A percentile compares a stretch with the other conserved stretches of the same genome.
phyloP scores from a whole-genome alignment of 805 yeast genomes.

The Candida loeiensis region DNA sequence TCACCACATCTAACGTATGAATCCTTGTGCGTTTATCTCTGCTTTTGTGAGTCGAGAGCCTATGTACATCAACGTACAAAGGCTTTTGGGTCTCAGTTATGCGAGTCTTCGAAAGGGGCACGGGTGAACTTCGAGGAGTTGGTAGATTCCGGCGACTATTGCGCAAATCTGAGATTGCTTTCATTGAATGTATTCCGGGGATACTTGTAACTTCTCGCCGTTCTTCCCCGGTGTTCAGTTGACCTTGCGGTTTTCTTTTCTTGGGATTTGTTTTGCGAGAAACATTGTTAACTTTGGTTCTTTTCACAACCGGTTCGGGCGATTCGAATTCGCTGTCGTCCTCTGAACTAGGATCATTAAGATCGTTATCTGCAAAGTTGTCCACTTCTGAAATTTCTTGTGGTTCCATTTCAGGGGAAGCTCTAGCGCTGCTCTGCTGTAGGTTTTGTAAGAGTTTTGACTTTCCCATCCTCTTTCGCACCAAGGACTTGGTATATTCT shows the following conservation, averaged over 20 bases:
- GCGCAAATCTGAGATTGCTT: neutral
- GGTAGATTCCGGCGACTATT: neutral
- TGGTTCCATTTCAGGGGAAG: neutral
- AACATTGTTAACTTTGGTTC: neutral
- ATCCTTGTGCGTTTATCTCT: slow-evolving; percentile 25
- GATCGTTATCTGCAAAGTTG: neutral
- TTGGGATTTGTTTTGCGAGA: neutral
- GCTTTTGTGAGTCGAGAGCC: slow-evolving; percentile 20
- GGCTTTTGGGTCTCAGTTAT: slow-evolving; percentile 26
- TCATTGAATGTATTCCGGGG: neutral
- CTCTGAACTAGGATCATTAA: neutral
- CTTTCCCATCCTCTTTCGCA: slow-evolving; percentile 5
- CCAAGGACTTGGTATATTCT: slow-evolving; percentile 10
- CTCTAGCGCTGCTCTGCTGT: neutral
- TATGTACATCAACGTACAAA: slow-evolving; percentile 25
- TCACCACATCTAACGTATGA: slow-evolving; percentile 37
- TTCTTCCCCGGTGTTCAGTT: too few species aligned
- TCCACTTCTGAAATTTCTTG: neutral
- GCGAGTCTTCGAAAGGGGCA: slow-evolving; percentile 15
- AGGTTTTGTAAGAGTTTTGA: neutral
- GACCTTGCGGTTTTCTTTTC: too few species aligned
- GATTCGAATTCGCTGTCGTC: slow-evolving; percentile 1
- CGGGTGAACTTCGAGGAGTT: slow-evolving; percentile 2
- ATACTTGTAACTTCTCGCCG: neutral
- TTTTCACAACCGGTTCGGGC: neutral